Base-by-base conservation (phyloP, 345 rosid species). In the Pistacia vera region DNA sequence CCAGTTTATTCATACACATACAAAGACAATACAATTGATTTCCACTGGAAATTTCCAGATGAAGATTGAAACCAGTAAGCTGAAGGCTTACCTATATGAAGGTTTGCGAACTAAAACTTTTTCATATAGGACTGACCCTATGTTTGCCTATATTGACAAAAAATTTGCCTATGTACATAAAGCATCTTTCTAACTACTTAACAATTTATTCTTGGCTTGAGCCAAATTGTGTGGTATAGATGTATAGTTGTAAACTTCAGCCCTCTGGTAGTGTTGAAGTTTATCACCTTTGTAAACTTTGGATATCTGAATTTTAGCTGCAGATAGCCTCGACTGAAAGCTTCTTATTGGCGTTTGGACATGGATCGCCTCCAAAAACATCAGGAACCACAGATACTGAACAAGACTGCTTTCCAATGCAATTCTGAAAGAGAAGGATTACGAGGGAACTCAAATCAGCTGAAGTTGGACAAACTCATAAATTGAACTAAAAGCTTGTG, bases 361-460 rank as follows among this genome's bases (percentile, higher is more conserved):
- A 90, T 9, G 93, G 93, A 83, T 90, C 89, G 38, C 92, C 94
- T 64, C 91, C 91, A 65, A 87, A 90, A 67, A 88, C 88, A 77
- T 79, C 80, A 4, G 91, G 77, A 65, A 85, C 85, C 46, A 88
- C 89, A 0, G 88, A 55, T 49, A 90, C 88, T 2, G 88, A 77
- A 80, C 92, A 90, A 20, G 75, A 74, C 66, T 87, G 87, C 81
- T 83, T 83, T 63, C 91, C 89, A 10, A 90, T 69, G 61, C 93
- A 90, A 7, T 82, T 85, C 92, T 90, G 91, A 78, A 85, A 51
- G 56, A 79, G 41, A 63, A 62, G 57, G 16, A 54, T 16, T 54
- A 13, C 2, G 18, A 54, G 17, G 13, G 57, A 54, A 54, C 57
- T 13, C 3, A 54, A 54, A 54, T 16, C 17, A 13, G 51, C 70